Percentiles rank a stretch among this genome's conserved stretches.
phyloP scores from a whole-genome alignment of 768 basidiomycete genomes.

The Kwoniella pini region DNA sequence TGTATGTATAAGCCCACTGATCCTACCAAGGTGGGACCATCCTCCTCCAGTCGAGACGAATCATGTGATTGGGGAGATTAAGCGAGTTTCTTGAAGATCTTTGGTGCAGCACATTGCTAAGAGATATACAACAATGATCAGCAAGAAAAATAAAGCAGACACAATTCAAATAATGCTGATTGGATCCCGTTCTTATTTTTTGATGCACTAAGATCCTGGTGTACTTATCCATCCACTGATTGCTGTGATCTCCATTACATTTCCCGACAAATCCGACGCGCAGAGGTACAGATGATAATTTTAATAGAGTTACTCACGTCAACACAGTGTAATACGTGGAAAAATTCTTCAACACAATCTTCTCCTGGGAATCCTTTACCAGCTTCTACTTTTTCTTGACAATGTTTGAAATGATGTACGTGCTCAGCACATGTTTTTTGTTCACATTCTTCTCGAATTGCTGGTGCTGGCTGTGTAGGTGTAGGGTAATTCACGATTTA shows the following conservation, averaged over 20 bases:
- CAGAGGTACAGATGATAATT: background rate
- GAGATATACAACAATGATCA: constrained; percentile 6
- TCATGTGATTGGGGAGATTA: constrained; percentile 20
- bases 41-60: background rate
- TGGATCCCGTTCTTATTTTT: too few relatives aligned
- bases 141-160: too few relatives aligned
- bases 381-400: constrained; percentile 78
- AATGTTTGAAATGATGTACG: constrained; percentile 83
- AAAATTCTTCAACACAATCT: constrained; percentile 68
- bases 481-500: background rate
- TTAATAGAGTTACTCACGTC: constrained; percentile 73
- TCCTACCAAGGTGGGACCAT: background rate
- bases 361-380: constrained; percentile 86
- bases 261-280: background rate
- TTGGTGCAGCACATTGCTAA: constrained; percentile 68
- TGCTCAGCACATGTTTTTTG: constrained; percentile 67
- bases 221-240: too few relatives aligned
- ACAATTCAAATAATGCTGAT: too few relatives aligned
- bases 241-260: constrained; percentile 7
- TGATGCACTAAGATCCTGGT: too few relatives aligned
- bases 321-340: constrained; percentile 88
- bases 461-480: constrained; percentile 58
- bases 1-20: background rate
- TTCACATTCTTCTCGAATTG: constrained; percentile 74
- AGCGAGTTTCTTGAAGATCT: constrained; percentile 73